Conservation (phyloP, 768 basidiomycete genomes). For the Leccinellum rugosiceps region DNA sequence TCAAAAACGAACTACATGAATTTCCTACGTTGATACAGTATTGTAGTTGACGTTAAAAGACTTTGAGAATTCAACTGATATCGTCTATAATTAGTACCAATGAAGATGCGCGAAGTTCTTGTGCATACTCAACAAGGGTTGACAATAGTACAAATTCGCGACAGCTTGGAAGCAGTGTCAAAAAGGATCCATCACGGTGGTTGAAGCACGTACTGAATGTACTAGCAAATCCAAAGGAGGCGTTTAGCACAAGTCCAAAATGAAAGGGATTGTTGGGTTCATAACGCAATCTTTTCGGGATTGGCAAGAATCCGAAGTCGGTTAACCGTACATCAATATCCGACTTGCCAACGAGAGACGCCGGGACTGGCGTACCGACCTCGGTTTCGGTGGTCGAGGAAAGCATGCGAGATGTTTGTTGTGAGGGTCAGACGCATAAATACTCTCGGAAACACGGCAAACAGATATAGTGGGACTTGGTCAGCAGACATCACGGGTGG, state of each 20-base stretch:
- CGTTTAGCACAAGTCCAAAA: slow-evolving; percentile 52
- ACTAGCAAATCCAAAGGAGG: slow-evolving; percentile 60
- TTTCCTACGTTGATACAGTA: slow-evolving; percentile 32
- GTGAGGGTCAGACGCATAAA: slow-evolving; percentile 6
- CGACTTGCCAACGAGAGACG: neutral
- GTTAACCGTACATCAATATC: slow-evolving; percentile 13
- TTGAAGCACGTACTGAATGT: slow-evolving; percentile 36
- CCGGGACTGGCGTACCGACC: neutral
- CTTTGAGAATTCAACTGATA: slow-evolving; percentile 33
- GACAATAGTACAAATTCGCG: slow-evolving; percentile 81
- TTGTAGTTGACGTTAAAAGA: slow-evolving; percentile 39
- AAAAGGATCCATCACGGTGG: neutral
- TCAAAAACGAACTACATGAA: neutral
- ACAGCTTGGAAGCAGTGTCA: slow-evolving; percentile 41
- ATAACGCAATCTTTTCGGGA: slow-evolving; percentile 54
- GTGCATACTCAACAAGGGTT: slow-evolving; percentile 70
- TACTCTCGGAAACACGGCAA: slow-evolving; percentile 1
- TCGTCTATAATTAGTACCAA: neutral
- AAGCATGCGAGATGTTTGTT: slow-evolving; percentile 10
- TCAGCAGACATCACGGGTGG: neutral
- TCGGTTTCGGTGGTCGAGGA: slow-evolving; percentile 7
- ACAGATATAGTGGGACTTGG: neutral
- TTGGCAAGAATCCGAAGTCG: slow-evolving; percentile 65
- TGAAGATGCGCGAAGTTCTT: neutral
- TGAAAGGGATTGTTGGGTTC: slow-evolving; percentile 47